Evolutionary conservation across 2,329 filamentous ascomycete species (phyloP).

Genomic region (Exophiala lecanii-corni): DNA sequence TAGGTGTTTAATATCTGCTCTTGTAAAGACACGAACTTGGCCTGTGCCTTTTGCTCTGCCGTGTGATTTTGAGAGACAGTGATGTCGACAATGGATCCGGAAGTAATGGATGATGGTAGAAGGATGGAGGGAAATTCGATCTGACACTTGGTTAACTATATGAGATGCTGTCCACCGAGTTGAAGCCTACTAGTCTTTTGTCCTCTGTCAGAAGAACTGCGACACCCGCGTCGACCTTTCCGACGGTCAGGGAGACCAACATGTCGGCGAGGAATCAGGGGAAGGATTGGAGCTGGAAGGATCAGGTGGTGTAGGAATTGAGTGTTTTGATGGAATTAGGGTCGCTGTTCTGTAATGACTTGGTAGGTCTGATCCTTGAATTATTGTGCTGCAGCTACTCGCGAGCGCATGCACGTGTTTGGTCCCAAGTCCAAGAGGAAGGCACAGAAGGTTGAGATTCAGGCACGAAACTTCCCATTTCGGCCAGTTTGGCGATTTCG

Average conservation of each 20-base stretch:
- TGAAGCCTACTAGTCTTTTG: constrained; percentile 86
- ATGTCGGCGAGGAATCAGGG: constrained; percentile 53
- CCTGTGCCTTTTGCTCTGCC: constrained; percentile 70
- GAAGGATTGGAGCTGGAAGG: too few relatives aligned
- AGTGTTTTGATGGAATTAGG: not conserved
- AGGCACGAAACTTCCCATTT: too few relatives aligned
- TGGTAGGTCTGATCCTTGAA: too few relatives aligned
- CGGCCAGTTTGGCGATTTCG: too few relatives aligned
- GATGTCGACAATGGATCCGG: constrained; percentile 96
- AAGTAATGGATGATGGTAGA: constrained; percentile 88
- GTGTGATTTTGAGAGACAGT: constrained; percentile 80
- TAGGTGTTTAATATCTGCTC: constrained; percentile 82
- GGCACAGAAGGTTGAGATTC: too few relatives aligned
- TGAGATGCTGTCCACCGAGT: too few relatives aligned
- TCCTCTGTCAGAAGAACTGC: constrained; percentile 95
- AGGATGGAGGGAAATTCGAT: constrained; percentile 99
- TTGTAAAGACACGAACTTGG: constrained; percentile 79
- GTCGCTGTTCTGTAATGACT: too few relatives aligned
- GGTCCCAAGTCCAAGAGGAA: too few relatives aligned
- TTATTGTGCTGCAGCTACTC: too few relatives aligned
- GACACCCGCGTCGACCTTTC: constrained; percentile 98
- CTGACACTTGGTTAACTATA: constrained; percentile 44
- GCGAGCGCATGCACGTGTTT: too few relatives aligned
- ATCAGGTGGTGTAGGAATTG: not conserved
- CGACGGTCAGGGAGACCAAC: constrained; percentile 96